Evolutionary conservation across 192 early-diverging fungal species (phyloP).

Genomic region (Entomortierella parvispora): DNA sequence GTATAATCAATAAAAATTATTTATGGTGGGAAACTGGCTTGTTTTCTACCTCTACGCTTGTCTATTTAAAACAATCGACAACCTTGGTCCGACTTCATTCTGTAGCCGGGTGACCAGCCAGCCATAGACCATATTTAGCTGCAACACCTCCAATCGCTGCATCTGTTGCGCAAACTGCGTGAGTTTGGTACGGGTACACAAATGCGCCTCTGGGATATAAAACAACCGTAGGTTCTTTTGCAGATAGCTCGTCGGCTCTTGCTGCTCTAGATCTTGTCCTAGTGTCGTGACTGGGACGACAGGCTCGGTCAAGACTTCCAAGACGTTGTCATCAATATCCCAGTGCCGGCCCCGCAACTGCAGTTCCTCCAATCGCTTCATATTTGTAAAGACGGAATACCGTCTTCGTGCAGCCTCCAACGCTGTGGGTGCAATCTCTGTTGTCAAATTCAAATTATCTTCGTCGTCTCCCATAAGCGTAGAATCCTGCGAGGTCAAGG

Average conservation of each 20-base stretch:
- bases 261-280: not conserved
- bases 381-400: slow-evolving; percentile 10
- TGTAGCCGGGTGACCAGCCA: not conserved
- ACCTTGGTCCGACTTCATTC: slow-evolving; percentile 15
- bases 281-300: not conserved
- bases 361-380: slow-evolving; percentile 23
- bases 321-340: slow-evolving; percentile 15
- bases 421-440: too few species aligned
- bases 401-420: not conserved
- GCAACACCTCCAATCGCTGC: slow-evolving; percentile 13
- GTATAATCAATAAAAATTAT: too few species aligned
- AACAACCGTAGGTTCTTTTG: slow-evolving; percentile 7
- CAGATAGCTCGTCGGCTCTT: not conserved
- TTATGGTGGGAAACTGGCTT: too few species aligned
- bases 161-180: slow-evolving; percentile 13
- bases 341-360: slow-evolving; percentile 18
- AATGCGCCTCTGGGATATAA: slow-evolving; percentile 9
- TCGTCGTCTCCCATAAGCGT: not conserved
- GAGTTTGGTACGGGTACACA: not conserved
- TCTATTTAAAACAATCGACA: not conserved
- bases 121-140: slow-evolving; percentile 7
- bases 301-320: slow-evolving; percentile 1
- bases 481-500: too few species aligned
- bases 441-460: not conserved
- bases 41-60: too few species aligned